These are phyloP conservation scores for Mycena floridula DNA, from an alignment of 768 basidiomycete genomes.

Conservation along the genomic window DNA sequence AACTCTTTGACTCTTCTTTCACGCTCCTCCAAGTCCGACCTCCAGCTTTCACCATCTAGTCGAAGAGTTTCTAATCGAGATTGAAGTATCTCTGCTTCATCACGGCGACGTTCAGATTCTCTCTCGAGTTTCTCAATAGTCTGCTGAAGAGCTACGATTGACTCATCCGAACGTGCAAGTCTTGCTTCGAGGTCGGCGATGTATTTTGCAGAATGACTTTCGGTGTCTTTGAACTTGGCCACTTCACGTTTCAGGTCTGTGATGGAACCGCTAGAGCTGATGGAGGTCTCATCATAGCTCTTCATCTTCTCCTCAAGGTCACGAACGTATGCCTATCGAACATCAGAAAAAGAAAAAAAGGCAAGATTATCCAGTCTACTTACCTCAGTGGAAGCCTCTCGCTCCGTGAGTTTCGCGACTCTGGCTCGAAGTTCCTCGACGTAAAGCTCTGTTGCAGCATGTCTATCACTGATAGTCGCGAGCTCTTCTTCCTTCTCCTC, in stretches of 20 bases:
- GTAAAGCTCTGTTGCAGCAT: conserved; percentile 77
- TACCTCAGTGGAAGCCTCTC: conserved; percentile 91
- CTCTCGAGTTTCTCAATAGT: conserved; percentile 72
- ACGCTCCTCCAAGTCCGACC: conserved; percentile 76
- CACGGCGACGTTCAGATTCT: conserved; percentile 68
- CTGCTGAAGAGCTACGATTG: conserved; percentile 58
- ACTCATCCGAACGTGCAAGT: conserved; percentile 73
- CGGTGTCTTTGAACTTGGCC: conserved; percentile 66
- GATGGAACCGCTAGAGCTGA: conserved; percentile 73
- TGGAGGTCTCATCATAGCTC: conserved; percentile 71
- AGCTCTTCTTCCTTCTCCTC: conserved; percentile 89
- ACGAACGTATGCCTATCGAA: conserved; percentile 78
- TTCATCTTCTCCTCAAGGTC: conserved; percentile 93
- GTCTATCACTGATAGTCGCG: conserved; percentile 55
- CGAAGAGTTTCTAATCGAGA: conserved; percentile 62
- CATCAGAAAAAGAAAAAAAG: conserved; percentile 10
- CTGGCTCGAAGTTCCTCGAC: conserved; percentile 80
- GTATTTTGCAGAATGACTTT: conserved; percentile 68
- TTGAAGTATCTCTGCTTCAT: conserved; percentile 68
- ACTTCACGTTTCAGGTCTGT: conserved; percentile 83
- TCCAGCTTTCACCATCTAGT: conserved; percentile 76
- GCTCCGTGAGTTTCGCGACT: conserved; percentile 76
- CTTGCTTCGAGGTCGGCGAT: conserved; percentile 84
- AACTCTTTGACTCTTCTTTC: conserved; percentile 72
- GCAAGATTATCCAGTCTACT: conserved; percentile 12